Evolutionary conservation across 441 rosid species (phyloP).

Genomic region (Erodium chrysanthum): DNA sequence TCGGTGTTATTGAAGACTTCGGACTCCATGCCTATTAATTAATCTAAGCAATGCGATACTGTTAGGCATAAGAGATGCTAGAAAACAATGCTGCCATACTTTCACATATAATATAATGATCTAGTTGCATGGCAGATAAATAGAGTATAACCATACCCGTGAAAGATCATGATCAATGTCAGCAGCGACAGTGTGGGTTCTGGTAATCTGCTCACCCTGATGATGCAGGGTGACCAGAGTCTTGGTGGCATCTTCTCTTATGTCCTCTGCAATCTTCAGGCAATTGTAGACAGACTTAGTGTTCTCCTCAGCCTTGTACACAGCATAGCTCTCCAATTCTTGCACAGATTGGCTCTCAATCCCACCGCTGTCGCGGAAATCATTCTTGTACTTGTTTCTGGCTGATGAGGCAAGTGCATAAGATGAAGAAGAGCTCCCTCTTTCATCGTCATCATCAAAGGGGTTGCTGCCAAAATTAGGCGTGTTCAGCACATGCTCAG

Average conservation of each 20-base stretch:
- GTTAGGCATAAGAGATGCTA: background rate
- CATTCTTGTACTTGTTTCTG: slow-evolving; percentile 48
- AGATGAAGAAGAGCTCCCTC: slow-evolving; percentile 28
- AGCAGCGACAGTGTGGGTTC: slow-evolving; percentile 57
- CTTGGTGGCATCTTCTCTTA: slow-evolving; percentile 59
- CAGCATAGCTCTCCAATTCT: slow-evolving; percentile 68
- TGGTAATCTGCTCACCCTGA: slow-evolving; percentile 81
- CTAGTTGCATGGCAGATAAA: background rate
- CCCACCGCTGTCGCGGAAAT: slow-evolving; percentile 67
- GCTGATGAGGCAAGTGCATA: slow-evolving; percentile 28
- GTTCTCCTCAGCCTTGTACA: slow-evolving; percentile 78
- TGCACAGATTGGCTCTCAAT: slow-evolving; percentile 73
- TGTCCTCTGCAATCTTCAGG: slow-evolving; percentile 80
- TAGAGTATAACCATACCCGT: slow-evolving; percentile 45
- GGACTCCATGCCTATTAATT: background rate
- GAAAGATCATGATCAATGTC: slow-evolving; percentile 71
- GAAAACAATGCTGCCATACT: background rate
- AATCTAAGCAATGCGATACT: background rate
- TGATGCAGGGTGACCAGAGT: slow-evolving; percentile 62
- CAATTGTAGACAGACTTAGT: slow-evolving; percentile 62
- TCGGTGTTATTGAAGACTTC: background rate
- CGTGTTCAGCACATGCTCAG: slow-evolving; percentile 33
- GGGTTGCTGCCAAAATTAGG: slow-evolving; percentile 38
- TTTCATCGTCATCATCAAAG: slow-evolving; percentile 39
- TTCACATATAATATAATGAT: background rate